Evolutionary conservation across 441 rosid species (phyloP).

Genomic region (Arabidopsis lyrata): DNA sequence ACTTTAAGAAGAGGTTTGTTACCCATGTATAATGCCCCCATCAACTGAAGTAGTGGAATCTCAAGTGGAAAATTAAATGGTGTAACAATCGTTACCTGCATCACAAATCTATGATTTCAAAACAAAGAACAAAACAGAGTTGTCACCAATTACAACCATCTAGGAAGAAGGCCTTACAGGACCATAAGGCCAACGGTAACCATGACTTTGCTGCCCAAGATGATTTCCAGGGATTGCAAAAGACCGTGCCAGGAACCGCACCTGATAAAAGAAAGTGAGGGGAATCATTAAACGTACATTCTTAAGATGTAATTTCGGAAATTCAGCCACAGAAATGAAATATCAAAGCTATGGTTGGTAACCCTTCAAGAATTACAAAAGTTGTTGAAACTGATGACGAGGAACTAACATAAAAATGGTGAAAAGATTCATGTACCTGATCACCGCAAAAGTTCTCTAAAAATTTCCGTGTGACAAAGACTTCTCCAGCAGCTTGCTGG

Average conservation of each 20-base stretch:
- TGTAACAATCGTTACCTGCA: conserved; percentile 92
- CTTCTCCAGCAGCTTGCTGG: conserved; percentile 92
- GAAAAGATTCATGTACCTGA: conserved; percentile 65
- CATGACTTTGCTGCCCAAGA: conserved; percentile 97
- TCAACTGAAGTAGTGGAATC: conserved; percentile 95
- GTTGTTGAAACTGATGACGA: conserved; percentile 2
- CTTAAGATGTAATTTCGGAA: neutral
- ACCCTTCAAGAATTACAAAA: neutral
- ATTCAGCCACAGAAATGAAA: neutral
- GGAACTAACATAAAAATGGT: neutral
- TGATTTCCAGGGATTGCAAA: conserved; percentile 95
- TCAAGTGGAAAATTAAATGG: conserved; percentile 98
- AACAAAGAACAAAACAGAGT: neutral
- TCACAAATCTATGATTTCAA: conserved; percentile 1
- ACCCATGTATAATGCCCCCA: conserved; percentile 99
- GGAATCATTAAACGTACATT: conserved; percentile 1
- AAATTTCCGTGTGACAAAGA: conserved; percentile 82
- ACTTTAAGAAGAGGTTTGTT: conserved; percentile 95
- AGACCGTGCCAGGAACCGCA: conserved; percentile 92
- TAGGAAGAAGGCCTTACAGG: conserved; percentile 69
- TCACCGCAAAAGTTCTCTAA: conserved; percentile 95
- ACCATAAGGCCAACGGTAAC: conserved; percentile 98
- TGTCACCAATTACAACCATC: neutral
- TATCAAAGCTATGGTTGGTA: neutral
- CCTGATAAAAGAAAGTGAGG: conserved; percentile 52